Percentiles rank a stretch among this genome's conserved stretches.
These are phyloP conservation scores for Globisporangium acanthophoron DNA, from an alignment of 352 stramenopile species.

Conservation along the genomic window DNA sequence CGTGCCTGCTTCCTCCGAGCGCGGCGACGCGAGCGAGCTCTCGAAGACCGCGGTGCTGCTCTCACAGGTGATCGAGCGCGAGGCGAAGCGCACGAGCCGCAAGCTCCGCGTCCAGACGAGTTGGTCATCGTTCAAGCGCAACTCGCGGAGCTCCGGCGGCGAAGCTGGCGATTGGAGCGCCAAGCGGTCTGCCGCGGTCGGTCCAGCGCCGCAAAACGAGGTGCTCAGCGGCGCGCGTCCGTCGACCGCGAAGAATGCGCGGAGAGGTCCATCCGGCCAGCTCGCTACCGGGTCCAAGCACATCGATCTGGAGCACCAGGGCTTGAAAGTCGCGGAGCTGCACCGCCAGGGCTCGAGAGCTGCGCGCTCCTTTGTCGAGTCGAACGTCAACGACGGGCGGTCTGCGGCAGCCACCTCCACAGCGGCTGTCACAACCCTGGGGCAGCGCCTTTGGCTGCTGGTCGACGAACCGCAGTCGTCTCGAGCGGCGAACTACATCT, in stretches of 20 bases:
- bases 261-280: background rate
- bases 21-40: conserved; percentile 21
- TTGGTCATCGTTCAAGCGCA: conserved; percentile 13
- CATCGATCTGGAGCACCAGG: background rate
- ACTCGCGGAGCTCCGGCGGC: conserved; percentile 5
- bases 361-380: background rate
- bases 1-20: background rate
- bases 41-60: conserved; percentile 57
- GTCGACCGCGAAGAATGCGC: background rate
- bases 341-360: conserved; percentile 3
- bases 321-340: conserved; percentile 5
- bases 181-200: conserved; percentile 4
- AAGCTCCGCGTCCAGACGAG: conserved; percentile 28
- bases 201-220: background rate
- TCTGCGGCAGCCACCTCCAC: background rate
- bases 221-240: background rate
- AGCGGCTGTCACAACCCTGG: conserved; percentile 2
- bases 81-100: conserved; percentile 33
- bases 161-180: background rate
- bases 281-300: background rate
- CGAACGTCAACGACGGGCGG: background rate
- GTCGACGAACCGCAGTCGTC: conserved; percentile 75
- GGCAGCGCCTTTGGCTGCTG: conserved; percentile 34
- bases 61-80: conserved; percentile 60
- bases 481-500: conserved; percentile 50